These are phyloP conservation scores for Fusarium odoratissimum DNA, from an alignment of 2,329 filamentous ascomycete species.

Conservation along the genomic window DNA sequence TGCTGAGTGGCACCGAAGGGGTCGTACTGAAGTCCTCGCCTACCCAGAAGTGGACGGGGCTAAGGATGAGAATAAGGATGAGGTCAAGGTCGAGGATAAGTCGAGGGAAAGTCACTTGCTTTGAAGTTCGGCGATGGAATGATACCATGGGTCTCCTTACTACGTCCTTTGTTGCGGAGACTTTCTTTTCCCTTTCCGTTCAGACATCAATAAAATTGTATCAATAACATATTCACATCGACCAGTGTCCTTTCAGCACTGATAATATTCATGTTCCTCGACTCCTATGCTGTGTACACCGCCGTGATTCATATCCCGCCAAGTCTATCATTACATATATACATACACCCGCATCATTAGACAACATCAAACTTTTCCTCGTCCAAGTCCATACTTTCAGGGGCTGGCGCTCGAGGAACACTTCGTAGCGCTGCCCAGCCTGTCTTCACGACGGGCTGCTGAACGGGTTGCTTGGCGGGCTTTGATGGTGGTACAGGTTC, in stretches of 20 bases:
- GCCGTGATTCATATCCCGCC: background rate
- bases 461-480: constrained; percentile 9
- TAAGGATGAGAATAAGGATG: background rate
- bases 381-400: constrained; percentile 49
- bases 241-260: background rate
- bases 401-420: constrained; percentile 30
- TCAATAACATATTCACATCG: background rate
- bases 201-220: background rate
- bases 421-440: constrained; percentile 49
- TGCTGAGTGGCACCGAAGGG: constrained; percentile 38
- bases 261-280: background rate
- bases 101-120: background rate
- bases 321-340: constrained; percentile 19
- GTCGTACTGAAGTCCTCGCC: constrained; percentile 33
- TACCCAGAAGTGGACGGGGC: constrained; percentile 2
- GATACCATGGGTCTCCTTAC: constrained; percentile 10
- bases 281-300: constrained; percentile 1
- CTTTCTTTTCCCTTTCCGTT: background rate
- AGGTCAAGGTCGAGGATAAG: background rate
- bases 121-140: background rate
- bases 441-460: constrained; percentile 39
- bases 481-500: constrained; percentile 9
- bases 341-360: constrained; percentile 3
- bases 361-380: constrained; percentile 51
- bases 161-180: background rate